Evolutionary conservation across 2,329 filamentous ascomycete genomes (phyloP).

Genomic region (Aphanocladium album): DNA sequence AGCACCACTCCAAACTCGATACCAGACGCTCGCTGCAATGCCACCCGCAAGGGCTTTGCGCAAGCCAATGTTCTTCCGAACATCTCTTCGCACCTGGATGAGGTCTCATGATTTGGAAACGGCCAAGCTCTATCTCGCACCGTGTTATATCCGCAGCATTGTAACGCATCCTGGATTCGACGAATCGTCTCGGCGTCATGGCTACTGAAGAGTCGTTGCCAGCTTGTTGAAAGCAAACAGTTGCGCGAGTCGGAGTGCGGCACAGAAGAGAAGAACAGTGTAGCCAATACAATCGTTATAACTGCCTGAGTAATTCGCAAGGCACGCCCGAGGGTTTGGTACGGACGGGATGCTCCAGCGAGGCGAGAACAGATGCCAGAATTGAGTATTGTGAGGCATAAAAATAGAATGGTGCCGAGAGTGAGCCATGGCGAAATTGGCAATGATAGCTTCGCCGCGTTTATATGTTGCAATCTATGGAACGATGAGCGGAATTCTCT

Average conservation of each 20-base stretch:
- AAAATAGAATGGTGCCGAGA: background rate
- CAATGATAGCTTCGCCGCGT: background rate
- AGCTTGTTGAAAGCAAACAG: constrained; percentile 18
- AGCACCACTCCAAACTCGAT: constrained; percentile 41
- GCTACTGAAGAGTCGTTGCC: constrained; percentile 20
- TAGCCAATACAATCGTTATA: constrained; percentile 14
- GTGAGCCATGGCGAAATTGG: background rate
- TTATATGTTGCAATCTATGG: background rate
- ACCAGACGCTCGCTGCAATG: constrained; percentile 34
- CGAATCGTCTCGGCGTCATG: constrained; percentile 46
- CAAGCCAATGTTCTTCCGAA: constrained; percentile 43
- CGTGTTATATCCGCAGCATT: constrained; percentile 58
- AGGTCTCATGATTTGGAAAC: constrained; percentile 33
- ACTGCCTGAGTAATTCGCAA: background rate
- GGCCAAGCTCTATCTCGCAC: constrained; percentile 55
- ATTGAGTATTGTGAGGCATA: background rate
- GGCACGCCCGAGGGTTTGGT: background rate
- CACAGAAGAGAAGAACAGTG: constrained; percentile 17
- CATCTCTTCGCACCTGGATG: constrained; percentile 35
- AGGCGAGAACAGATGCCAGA: background rate
- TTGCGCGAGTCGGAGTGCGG: constrained; percentile 11
- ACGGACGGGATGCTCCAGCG: background rate
- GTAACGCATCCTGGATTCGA: constrained; percentile 55
- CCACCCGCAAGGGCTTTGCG: constrained; percentile 41
- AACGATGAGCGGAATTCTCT: background rate